Conservation (phyloP, 208 protist species). For the Lotmaria passim region DNA sequence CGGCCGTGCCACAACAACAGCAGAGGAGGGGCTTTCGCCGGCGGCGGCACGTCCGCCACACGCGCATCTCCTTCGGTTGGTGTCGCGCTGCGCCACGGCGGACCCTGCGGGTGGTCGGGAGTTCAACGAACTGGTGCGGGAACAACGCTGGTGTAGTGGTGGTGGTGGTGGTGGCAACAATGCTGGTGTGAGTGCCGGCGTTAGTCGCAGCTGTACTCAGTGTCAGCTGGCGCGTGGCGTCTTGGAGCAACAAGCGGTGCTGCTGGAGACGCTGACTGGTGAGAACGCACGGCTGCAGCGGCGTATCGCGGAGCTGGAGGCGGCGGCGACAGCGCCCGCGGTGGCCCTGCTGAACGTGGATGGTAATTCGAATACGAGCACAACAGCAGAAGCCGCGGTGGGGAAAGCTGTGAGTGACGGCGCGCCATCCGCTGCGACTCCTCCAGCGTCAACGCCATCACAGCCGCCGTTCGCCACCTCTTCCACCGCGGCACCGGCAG, state of each 20-base stretch:
- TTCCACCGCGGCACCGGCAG: not conserved
- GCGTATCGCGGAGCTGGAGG: constrained; percentile 16
- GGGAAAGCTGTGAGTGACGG: not conserved
- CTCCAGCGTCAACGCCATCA: not conserved
- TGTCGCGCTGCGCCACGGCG: constrained; percentile 15
- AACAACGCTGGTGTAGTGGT: constrained; percentile 17
- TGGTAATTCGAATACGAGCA: not conserved
- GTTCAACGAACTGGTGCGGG: constrained; percentile 18
- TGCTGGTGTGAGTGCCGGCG: not conserved
- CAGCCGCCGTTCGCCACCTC: not conserved
- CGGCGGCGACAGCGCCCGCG: not conserved
- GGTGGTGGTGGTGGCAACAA: not conserved
- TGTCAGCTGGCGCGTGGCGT: constrained; percentile 9
- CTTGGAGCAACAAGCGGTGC: constrained; percentile 17
- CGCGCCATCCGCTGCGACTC: not conserved
- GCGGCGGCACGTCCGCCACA: constrained; percentile 2
- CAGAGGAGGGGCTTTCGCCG: not conserved
- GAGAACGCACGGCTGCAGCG: constrained; percentile 14
- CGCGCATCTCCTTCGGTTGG: constrained; percentile 15
- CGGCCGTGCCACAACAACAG: not conserved
- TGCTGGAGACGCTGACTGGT: constrained; percentile 2
- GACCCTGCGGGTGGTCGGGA: constrained; percentile 10
- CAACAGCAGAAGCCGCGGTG: not conserved
- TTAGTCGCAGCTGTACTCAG: not conserved
- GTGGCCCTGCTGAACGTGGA: not conserved